A percentile compares a stretch with the other conserved stretches of the same genome.
Evolutionary conservation across 306 rosid species (phyloP).

Genomic region (Canavalia ensiformis): DNA sequence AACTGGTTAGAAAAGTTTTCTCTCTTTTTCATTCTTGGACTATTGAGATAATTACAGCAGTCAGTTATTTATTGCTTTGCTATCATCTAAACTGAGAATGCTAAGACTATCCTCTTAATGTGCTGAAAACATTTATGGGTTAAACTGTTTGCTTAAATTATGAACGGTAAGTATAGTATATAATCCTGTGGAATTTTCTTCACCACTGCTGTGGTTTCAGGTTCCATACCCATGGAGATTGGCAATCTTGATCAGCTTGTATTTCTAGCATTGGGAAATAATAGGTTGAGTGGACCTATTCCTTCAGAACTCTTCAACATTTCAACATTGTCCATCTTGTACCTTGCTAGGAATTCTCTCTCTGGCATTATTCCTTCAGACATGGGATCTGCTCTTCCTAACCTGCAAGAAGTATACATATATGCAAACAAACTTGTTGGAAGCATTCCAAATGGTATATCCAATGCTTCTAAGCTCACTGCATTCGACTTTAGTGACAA

Average conservation of each 20-base stretch:
- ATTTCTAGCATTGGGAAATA: neutral
- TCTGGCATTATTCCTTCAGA: conserved; percentile 43
- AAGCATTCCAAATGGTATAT: conserved; percentile 36
- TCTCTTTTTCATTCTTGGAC: too few relatives aligned
- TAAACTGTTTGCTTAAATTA: too few relatives aligned
- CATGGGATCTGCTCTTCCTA: conserved; percentile 34
- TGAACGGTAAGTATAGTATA: too few relatives aligned
- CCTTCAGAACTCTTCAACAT: conserved; percentile 46
- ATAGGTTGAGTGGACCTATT: conserved; percentile 22
- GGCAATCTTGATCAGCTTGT: conserved; percentile 27
- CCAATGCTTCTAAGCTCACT: conserved; percentile 45
- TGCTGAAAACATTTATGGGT: too few relatives aligned
- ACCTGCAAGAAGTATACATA: conserved; percentile 2
- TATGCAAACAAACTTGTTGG: conserved; percentile 37
- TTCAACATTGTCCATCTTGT: conserved; percentile 11
- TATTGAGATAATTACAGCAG: too few relatives aligned
- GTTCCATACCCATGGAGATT: conserved; percentile 37
- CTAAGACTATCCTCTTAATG: too few relatives aligned
- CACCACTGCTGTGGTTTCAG: neutral
- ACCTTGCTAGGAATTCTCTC: neutral
- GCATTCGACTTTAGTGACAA: neutral
- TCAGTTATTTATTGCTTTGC: too few relatives aligned
- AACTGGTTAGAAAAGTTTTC: too few relatives aligned
- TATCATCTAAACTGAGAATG: too few relatives aligned
- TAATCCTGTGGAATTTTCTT: too few relatives aligned